Evolutionary conservation across 495 filamentous ascomycete genomes (phyloP).

Genomic region (Aspergillus funiculosus): DNA sequence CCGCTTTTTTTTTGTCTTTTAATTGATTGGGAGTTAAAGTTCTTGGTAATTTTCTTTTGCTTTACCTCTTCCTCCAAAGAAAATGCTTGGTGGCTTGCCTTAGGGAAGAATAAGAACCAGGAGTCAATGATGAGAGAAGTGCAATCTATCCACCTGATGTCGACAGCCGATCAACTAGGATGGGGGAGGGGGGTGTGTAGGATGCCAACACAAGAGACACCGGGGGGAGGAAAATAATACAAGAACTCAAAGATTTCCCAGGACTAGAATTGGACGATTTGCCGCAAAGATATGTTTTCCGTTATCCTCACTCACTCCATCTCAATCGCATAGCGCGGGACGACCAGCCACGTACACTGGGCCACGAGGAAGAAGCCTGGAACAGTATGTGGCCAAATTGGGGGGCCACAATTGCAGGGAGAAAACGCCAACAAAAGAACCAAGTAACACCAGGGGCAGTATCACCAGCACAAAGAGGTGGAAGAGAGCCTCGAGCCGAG

Average conservation of each 20-base stretch:
- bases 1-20: conserved; percentile 8
- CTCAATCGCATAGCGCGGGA: conserved; percentile 27
- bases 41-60: conserved; percentile 13
- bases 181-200: too few relatives aligned
- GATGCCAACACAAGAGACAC: conserved; percentile 1
- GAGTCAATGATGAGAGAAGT: conserved; percentile 17
- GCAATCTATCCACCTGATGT: conserved; percentile 10
- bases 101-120: conserved; percentile 11
- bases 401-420: conserved; percentile 6
- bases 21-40: conserved; percentile 15
- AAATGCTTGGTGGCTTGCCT: conserved; percentile 15
- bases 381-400: conserved; percentile 3
- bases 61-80: conserved; percentile 11
- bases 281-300: conserved; percentile 21
- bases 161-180: conserved; percentile 27
- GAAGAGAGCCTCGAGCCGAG: conserved; percentile 10
- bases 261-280: conserved; percentile 16
- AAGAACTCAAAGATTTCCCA: conserved; percentile 15
- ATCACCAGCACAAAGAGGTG: conserved; percentile 10
- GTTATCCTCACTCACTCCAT: conserved; percentile 12
- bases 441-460: conserved; percentile 11
- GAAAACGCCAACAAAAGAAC: conserved; percentile 11
- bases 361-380: conserved; percentile 12
- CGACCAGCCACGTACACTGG: conserved; percentile 26
- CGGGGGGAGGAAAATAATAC: conserved; percentile 16